phyloP scores from a whole-genome alignment of 2,329 filamentous ascomycete genomes.

The Microcyclospora tardicrescens region DNA sequence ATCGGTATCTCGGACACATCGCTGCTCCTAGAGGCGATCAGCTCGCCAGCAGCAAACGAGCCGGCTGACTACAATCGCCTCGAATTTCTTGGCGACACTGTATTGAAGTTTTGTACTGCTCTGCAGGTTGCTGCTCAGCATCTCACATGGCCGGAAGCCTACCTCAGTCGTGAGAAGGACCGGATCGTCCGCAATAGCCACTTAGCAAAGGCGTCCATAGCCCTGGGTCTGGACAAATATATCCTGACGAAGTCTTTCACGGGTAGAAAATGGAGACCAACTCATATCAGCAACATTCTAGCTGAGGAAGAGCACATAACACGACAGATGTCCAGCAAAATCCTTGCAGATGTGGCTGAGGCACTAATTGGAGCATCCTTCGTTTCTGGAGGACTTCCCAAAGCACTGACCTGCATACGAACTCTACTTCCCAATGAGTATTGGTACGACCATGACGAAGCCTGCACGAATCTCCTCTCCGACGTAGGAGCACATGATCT shows the following conservation, averaged over 20 bases:
- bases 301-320: slow-evolving; percentile 12
- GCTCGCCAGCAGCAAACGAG: slow-evolving; percentile 47
- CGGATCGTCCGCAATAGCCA: slow-evolving; percentile 57
- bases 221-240: slow-evolving; percentile 55
- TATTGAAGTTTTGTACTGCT: slow-evolving; percentile 63
- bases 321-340: slow-evolving; percentile 55
- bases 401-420: slow-evolving; percentile 50
- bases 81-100: slow-evolving; percentile 75
- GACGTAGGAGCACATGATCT: not conserved
- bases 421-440: no score
- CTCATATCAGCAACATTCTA: no score
- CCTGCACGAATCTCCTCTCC: no score
- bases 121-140: slow-evolving; percentile 51
- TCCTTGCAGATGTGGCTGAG: slow-evolving; percentile 77
- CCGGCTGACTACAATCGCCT: slow-evolving; percentile 63
- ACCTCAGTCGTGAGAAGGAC: slow-evolving; percentile 56
- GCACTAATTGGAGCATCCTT: slow-evolving; percentile 68
- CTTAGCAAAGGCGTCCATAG: slow-evolving; percentile 52
- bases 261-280: slow-evolving; percentile 51
- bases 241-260: slow-evolving; percentile 59
- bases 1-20: slow-evolving; percentile 41
- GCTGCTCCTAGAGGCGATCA: slow-evolving; percentile 58
- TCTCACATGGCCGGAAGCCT: slow-evolving; percentile 61
- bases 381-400: slow-evolving; percentile 51
- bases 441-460: no score